Percentiles rank a stretch among this genome's conserved stretches.
Conservation (phyloP, 116 monocot genomes). For the Dioscorea cayenensis region DNA sequence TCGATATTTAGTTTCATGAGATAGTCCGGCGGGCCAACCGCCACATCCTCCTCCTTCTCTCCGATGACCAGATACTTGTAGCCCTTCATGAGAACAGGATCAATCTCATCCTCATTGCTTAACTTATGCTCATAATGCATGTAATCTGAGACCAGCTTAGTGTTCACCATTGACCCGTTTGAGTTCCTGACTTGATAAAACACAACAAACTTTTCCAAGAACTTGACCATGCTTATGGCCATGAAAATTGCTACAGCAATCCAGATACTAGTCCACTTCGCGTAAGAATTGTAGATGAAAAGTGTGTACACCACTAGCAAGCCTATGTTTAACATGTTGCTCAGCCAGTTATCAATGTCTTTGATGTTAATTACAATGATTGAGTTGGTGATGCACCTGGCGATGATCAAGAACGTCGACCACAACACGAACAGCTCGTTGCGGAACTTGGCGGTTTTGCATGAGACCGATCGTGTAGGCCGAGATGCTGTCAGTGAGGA, state of each 20-base stretch:
- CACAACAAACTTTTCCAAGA: not conserved
- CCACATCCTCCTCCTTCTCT: not conserved
- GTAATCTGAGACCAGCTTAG: not conserved
- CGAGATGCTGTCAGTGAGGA: not conserved
- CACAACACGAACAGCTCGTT: constrained; percentile 3
- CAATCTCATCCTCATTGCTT: not conserved
- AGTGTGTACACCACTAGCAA: not conserved
- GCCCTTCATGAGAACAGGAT: constrained; percentile 5
- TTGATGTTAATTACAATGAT: not conserved
- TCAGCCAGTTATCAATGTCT: not conserved
- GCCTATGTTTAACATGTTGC: not conserved
- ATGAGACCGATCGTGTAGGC: constrained; percentile 5
- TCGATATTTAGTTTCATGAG: not conserved
- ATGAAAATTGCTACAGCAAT: not conserved
- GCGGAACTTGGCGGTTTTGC: not conserved
- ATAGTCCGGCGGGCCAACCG: not conserved
- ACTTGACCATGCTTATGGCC: not conserved
- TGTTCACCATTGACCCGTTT: not conserved
- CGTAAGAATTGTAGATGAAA: not conserved
- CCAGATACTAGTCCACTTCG: not conserved
- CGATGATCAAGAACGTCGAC: not conserved
- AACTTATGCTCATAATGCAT: not conserved
- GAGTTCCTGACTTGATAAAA: not conserved
- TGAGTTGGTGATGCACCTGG: not conserved
- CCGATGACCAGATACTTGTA: constrained; percentile 15